phyloP scores from a whole-genome alignment of 257 asterid species.

The Lithospermum erythrorhizon region DNA sequence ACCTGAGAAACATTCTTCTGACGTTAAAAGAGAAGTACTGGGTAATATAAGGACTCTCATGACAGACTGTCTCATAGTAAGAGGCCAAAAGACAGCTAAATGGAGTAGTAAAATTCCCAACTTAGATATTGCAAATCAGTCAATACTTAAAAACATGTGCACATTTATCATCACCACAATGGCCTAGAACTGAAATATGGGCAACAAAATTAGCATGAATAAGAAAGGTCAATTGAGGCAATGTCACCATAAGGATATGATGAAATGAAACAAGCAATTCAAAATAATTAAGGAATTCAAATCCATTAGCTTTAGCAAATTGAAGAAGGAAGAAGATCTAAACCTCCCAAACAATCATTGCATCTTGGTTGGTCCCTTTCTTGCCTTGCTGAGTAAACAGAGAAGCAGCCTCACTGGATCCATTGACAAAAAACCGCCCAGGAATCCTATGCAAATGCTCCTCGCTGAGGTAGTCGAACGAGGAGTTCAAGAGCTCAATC shows the following conservation, averaged over 20 bases:
- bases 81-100: neutral
- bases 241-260: too few species aligned
- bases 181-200: neutral
- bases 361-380: slow-evolving; percentile 95
- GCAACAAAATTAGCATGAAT: neutral
- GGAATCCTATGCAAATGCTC: slow-evolving; percentile 64
- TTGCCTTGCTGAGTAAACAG: slow-evolving; percentile 79
- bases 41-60: neutral
- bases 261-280: too few species aligned
- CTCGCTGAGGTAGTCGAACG: slow-evolving; percentile 49
- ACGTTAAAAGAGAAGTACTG: neutral
- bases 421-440: slow-evolving; percentile 73
- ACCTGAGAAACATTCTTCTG: too few species aligned
- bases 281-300: too few species aligned
- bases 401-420: slow-evolving; percentile 68
- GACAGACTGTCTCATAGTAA: neutral
- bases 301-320: neutral
- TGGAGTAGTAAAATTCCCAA: too few species aligned
- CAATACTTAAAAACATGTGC: neutral
- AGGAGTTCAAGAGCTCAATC: slow-evolving; percentile 47
- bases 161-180: too few species aligned
- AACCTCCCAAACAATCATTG: slow-evolving; percentile 99
- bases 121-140: too few species aligned
- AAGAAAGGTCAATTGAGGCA: too few species aligned
- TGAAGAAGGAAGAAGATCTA: slow-evolving; percentile 13